A percentile compares a stretch with the other conserved stretches of the same genome.
Evolutionary conservation across 2,329 filamentous ascomycete genomes (phyloP).

Genomic region (Pseudophaeomoniella oleicola): DNA sequence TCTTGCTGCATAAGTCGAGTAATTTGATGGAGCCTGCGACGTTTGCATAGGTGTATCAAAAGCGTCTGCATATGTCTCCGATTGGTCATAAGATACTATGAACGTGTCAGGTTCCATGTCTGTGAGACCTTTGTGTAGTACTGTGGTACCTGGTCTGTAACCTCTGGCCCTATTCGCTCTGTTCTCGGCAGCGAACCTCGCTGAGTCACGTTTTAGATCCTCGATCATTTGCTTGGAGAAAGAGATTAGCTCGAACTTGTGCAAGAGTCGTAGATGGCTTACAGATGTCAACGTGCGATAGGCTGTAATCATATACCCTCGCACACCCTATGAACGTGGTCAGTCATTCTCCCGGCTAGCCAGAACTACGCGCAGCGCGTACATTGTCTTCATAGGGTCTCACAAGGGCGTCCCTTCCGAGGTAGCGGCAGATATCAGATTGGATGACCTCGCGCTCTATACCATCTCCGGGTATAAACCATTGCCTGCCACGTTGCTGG

Average conservation of each 20-base stretch:
- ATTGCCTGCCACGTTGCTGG: conserved; percentile 20
- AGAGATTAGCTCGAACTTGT: conserved; percentile 11
- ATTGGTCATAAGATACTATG: not conserved
- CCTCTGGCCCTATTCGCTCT: not conserved
- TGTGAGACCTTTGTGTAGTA: not conserved
- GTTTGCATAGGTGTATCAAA: not conserved
- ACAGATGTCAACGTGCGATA: conserved; percentile 68
- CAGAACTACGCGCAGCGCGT: no score
- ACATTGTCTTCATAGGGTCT: conserved; percentile 63
- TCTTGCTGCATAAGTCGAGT: not conserved
- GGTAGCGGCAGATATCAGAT: conserved; percentile 69
- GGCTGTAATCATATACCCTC: conserved; percentile 64
- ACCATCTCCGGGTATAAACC: conserved; percentile 65
- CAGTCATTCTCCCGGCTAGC: no score
- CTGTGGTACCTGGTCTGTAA: not conserved
- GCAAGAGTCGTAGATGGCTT: conserved; percentile 20
- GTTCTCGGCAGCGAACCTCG: conserved; percentile 31
- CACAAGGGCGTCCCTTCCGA: conserved; percentile 69
- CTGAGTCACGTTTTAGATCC: conserved; percentile 38
- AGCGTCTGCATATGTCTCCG: not conserved
- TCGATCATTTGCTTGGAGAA: conserved; percentile 36
- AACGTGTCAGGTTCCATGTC: not conserved
- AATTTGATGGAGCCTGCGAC: not conserved
- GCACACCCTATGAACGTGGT: conserved; percentile 48
- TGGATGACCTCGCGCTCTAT: conserved; percentile 77